Conservation (phyloP, 345 rosid species). For the Eucalyptus marginata region DNA sequence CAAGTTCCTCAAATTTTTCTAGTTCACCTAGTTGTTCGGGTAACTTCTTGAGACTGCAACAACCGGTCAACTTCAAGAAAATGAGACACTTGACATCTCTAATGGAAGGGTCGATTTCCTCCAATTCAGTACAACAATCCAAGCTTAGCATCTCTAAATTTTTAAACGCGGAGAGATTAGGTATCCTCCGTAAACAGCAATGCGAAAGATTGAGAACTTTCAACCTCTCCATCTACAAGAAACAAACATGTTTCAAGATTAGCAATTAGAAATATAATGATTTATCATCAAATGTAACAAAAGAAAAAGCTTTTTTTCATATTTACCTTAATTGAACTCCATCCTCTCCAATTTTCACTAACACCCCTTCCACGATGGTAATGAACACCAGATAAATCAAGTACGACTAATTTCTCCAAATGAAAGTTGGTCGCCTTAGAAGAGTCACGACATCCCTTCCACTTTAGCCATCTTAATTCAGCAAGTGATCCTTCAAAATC, state of each 20-base stretch:
- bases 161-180: background rate
- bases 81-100: background rate
- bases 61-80: rapidly evolving
- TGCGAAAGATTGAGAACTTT: background rate
- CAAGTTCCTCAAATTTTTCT: background rate
- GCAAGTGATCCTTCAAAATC: background rate
- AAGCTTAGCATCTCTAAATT: background rate
- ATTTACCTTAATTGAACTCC: too few species aligned
- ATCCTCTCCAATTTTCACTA: too few species aligned
- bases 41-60: rapidly evolving
- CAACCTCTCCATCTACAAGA: too few species aligned
- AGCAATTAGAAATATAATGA: too few species aligned
- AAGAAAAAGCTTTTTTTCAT: background rate
- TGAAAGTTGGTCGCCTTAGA: rapidly evolving
- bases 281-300: too few species aligned
- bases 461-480: too few species aligned
- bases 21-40: rapidly evolving
- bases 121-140: rapidly evolving
- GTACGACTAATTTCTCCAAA: too few species aligned
- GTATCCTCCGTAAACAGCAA: background rate
- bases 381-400: rapidly evolving
- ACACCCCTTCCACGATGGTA: rapidly evolving
- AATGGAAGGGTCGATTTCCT: background rate
- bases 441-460: rapidly evolving
- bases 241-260: too few species aligned